Evolutionary conservation across 257 asterid species (phyloP), one percentile per base, ranked within the genome.

Genomic region (Ajuga chamaepitys): DNA sequence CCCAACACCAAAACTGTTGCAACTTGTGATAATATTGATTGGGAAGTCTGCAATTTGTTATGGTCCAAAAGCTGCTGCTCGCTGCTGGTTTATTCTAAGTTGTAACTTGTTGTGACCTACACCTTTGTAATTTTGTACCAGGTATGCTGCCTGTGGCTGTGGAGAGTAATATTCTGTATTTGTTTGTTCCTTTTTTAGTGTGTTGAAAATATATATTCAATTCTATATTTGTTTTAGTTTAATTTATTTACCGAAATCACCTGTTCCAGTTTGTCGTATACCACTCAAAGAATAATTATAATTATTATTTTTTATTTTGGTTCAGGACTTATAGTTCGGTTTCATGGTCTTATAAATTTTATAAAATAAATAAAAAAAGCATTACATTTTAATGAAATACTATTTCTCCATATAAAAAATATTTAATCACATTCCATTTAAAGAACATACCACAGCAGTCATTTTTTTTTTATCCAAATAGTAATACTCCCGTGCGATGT

Each of bases 51-150:
- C 55, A 22, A 17, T 24, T 63, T 41, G n/a, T n/a, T n/a, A n/a
- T n/a, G 37, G 1, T 20, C 4, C 30, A 8, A 25, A 18, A 44
- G 73, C 77, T 38, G 59, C 73, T 40, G 28, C 73, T 73, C 32
- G 73, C 65, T 40, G 74, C 78, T 50, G 30, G 5, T 28, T 8
- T 30, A 8, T 30, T 30, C 37, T 30, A 30, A 30, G 18, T 9
- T 64, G 3, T 20, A 5, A 30, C 7, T 5, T 30, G 7, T 30
- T 5, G 7, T 30, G 4, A 30, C 37, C 7, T 28, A n/a, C 35
- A 58, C 11, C 74, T 16, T 24, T 32, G 20, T 57, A 30, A 5
- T 12, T 17, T 45, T 32, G 3, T 30, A 30, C 37, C 37, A 11
- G 18, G 7, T 57, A 10, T 44, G 7, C 13, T 37, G 40, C 17